Evolutionary conservation across 768 basidiomycete genomes (phyloP).

Genomic region (Tulasnella sp.): DNA sequence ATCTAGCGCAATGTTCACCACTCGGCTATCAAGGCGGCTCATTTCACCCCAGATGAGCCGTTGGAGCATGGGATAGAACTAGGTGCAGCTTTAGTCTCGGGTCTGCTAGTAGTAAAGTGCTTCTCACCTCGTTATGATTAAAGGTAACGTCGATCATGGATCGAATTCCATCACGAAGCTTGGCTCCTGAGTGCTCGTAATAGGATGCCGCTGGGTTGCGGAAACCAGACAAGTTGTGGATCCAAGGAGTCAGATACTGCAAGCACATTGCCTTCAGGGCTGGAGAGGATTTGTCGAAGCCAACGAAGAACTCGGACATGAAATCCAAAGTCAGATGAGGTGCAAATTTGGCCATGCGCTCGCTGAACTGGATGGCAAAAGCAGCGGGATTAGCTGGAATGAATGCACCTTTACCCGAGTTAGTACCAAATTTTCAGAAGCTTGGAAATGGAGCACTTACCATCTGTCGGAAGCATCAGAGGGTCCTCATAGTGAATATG

Average conservation of each 20-base stretch:
- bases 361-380: conserved; percentile 55
- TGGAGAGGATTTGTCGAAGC: conserved; percentile 31
- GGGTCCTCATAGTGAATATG: conserved; percentile 67
- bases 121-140: conserved; percentile 51
- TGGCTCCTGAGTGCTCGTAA: conserved; percentile 58
- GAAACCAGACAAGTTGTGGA: conserved; percentile 63
- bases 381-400: conserved; percentile 52
- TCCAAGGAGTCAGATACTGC: conserved; percentile 80
- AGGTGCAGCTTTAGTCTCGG: neutral
- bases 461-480: conserved; percentile 55
- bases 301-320: conserved; percentile 65
- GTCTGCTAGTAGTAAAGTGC: neutral
- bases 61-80: conserved; percentile 58
- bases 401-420: conserved; percentile 40
- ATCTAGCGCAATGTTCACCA: conserved; percentile 62
- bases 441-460: conserved; percentile 29
- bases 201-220: conserved; percentile 53
- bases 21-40: conserved; percentile 48
- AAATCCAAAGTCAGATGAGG: conserved; percentile 82
- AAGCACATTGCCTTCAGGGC: conserved; percentile 57
- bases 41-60: conserved; percentile 68
- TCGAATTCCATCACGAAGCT: conserved; percentile 71
- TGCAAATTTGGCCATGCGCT: conserved; percentile 54
- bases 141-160: conserved; percentile 62
- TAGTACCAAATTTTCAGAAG: neutral